Evolutionary conservation across 2,329 filamentous ascomycete species (phyloP), one percentile per base, ranked within the genome.

Genomic region (Aspergillus nomiae): DNA sequence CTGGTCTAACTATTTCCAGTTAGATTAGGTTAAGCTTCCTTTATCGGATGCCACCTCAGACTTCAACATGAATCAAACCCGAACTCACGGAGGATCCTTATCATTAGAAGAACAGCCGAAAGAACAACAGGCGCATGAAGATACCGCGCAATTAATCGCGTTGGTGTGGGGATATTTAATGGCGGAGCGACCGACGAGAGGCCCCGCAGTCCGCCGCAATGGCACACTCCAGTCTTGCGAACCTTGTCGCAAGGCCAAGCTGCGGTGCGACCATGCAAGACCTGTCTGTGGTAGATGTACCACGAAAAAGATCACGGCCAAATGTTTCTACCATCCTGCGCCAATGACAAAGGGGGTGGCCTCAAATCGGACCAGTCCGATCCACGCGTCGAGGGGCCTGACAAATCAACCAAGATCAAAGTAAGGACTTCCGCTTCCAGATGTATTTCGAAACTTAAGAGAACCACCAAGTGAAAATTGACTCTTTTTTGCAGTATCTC

Each of bases 291-390:
- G 71, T 30, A 64, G 73, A 66, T 77, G 75, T 55, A 60, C 63
- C n/a, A 54, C 69, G 6, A 76, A 74, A 56, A 70, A 72, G 32
- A 74, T 75, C 51, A 63, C 58, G 9, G 66, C 72, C 21, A 66
- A 69, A 62, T 78, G 76, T 56, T 76, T 76, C 53, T 78, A 78
- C 57, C 76, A 78, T 62, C 76, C 76, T 55, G 74, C 76, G 7
- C 76, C 76, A 5, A 78, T 78, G 76, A 78, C 76, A 24, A 77
- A 71, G 34, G 61, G 67, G n/a, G 65, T 64, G 24, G 61, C 53
- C 26, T 65, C 63, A 5, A 65, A 68, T 32, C 60, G 61, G 54
- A 54, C 26, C 10, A 62, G 51, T 63, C 56, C 59, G 21, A 46
- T 65, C 10, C 62, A 63, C 16, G 56, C 63, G 8, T 58, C 65